Evolutionary conservation across 768 basidiomycete genomes (phyloP).

Genomic region (Candolleomyces aberdarensis): DNA sequence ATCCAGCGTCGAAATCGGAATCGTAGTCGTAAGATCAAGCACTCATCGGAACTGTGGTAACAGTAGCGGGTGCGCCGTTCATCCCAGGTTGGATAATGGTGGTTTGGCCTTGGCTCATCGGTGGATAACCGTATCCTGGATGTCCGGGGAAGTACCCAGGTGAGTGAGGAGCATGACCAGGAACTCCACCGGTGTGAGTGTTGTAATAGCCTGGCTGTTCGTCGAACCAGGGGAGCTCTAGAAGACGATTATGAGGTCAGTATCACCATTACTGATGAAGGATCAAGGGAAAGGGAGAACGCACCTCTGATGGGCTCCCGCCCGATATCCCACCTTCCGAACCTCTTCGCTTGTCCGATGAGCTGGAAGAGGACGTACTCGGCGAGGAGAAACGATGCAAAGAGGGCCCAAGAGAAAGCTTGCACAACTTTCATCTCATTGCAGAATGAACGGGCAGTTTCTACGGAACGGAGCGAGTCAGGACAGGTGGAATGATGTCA

Average conservation of each 20-base stretch:
- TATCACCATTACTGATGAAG: neutral
- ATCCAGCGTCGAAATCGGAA: neutral
- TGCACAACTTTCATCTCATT: slow-evolving; percentile 79
- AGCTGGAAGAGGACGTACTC: slow-evolving; percentile 56
- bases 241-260: neutral
- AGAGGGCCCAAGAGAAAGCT: slow-evolving; percentile 76
- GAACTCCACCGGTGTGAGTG: slow-evolving; percentile 27
- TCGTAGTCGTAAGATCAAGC: neutral
- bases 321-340: slow-evolving; percentile 57
- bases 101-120: slow-evolving; percentile 50
- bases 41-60: slow-evolving; percentile 45
- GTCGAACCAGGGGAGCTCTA: slow-evolving; percentile 75
- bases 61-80: slow-evolving; percentile 56
- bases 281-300: neutral
- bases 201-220: slow-evolving; percentile 66
- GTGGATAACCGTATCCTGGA: slow-evolving; percentile 15
- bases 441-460: slow-evolving; percentile 55
- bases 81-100: slow-evolving; percentile 66
- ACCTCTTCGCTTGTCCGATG: slow-evolving; percentile 49
- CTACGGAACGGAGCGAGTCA: slow-evolving; percentile 32
- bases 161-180: slow-evolving; percentile 27
- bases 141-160: slow-evolving; percentile 25
- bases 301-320: slow-evolving; percentile 52
- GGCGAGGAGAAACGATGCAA: slow-evolving; percentile 44
- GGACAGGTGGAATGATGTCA: neutral